phyloP scores from a whole-genome alignment of 2,329 filamentous ascomycete genomes.

The Allantophomopsis cytisporea region DNA sequence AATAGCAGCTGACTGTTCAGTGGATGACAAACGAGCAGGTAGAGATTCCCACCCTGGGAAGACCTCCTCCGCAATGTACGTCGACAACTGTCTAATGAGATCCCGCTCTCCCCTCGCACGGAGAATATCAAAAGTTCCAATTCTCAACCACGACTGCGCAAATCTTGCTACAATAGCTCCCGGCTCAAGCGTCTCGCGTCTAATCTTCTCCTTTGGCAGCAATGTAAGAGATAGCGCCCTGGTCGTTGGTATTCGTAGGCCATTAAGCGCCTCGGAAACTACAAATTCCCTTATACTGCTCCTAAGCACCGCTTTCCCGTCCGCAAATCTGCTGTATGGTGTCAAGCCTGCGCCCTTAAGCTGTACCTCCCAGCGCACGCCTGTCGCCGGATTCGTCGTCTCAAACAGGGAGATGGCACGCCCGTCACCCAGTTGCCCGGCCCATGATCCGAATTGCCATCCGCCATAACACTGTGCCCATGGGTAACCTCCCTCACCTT shows the following conservation, averaged over 20 bases:
- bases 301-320: constrained; percentile 84
- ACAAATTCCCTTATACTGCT: constrained; percentile 92
- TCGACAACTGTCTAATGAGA: constrained; percentile 60
- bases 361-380: constrained; percentile 76
- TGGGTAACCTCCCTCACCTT: constrained; percentile 63
- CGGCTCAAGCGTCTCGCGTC: constrained; percentile 71
- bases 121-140: constrained; percentile 94
- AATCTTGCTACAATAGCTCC: constrained; percentile 89
- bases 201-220: constrained; percentile 57
- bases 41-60: constrained; percentile 80
- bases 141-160: constrained; percentile 78
- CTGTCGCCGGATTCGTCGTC: constrained; percentile 58
- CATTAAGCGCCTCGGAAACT: constrained; percentile 79
- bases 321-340: constrained; percentile 91
- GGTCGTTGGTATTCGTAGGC: constrained; percentile 74
- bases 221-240: constrained; percentile 73
- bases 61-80: constrained; percentile 78
- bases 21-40: constrained; percentile 44
- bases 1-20: constrained; percentile 29
- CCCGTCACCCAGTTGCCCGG: constrained; percentile 89
- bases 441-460: constrained; percentile 73
- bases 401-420: constrained; percentile 92
- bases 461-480: constrained; percentile 99
- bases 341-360: constrained; percentile 89
- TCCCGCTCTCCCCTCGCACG: constrained; percentile 67